phyloP scores from a whole-genome alignment of 345 rosid species.

The Gossypium turneri region DNA sequence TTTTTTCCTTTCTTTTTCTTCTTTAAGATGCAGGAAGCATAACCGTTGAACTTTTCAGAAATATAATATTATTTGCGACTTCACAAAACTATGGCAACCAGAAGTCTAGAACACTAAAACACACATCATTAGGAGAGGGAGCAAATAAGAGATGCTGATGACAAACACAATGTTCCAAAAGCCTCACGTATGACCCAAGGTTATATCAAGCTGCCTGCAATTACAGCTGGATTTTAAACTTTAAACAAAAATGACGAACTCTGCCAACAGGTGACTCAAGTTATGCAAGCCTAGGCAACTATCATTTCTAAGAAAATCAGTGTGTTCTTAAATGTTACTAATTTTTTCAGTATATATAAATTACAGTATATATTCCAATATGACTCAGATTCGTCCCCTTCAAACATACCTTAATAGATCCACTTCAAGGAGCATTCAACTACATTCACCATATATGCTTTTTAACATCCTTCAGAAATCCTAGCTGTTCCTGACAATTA shows the following conservation, averaged over 20 bases:
- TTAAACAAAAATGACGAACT: background rate
- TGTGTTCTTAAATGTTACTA: background rate
- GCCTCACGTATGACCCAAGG: background rate
- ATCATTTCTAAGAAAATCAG: background rate
- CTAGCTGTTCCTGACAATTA: background rate
- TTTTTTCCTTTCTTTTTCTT: too few relatives aligned
- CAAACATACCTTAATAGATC: background rate
- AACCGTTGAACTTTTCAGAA: background rate
- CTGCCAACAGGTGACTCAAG: background rate
- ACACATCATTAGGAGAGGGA: background rate
- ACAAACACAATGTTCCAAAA: background rate
- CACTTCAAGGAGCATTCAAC: background rate
- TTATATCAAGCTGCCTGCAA: background rate
- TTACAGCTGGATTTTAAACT: background rate
- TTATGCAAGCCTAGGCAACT: background rate
- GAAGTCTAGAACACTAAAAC: background rate
- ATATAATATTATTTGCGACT: background rate
- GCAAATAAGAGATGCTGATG: background rate
- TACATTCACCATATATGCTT: background rate
- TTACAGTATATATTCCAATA: background rate
- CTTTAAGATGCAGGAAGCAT: background rate
- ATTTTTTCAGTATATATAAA: background rate
- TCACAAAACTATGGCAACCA: background rate
- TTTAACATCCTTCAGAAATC: background rate
- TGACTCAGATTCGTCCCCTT: background rate